These are phyloP conservation scores for Bipolaris gigantea DNA, from an alignment of 2,329 filamentous ascomycete species.

Conservation along the genomic window DNA sequence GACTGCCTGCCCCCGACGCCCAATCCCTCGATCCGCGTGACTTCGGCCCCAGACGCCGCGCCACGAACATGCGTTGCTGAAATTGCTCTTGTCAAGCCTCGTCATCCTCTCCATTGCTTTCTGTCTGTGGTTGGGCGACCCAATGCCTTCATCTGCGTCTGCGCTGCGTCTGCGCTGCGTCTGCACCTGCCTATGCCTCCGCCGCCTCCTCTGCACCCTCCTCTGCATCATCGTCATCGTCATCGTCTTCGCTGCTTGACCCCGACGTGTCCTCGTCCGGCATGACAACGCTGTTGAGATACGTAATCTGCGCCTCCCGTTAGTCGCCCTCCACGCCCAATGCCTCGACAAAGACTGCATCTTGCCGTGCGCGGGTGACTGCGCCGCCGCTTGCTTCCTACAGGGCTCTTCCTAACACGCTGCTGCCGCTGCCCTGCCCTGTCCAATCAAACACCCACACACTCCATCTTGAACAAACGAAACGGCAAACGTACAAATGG, in stretches of 20 bases:
- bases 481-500: slow-evolving; percentile 69
- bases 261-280: slow-evolving; percentile 47
- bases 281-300: slow-evolving; percentile 55
- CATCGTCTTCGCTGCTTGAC: slow-evolving; percentile 34
- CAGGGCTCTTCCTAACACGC: slow-evolving; percentile 23
- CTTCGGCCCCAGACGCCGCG: slow-evolving; percentile 15
- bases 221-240: slow-evolving; percentile 31
- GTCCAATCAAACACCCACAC: slow-evolving; percentile 5
- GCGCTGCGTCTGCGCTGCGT: slow-evolving; percentile 20
- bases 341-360: neutral
- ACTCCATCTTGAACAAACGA: neutral
- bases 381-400: slow-evolving; percentile 21
- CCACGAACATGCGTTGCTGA: slow-evolving; percentile 22
- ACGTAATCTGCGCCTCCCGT: slow-evolving; percentile 49
- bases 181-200: no score
- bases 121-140: slow-evolving; percentile 1
- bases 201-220: slow-evolving; percentile 19
- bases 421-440: neutral
- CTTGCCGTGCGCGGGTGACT: slow-evolving; percentile 25
- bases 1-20: slow-evolving; percentile 12
- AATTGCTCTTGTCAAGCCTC: slow-evolving; percentile 16
- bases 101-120: slow-evolving; percentile 11
- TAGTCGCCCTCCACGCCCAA: slow-evolving; percentile 19
- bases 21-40: slow-evolving; percentile 5
- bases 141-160: slow-evolving; percentile 27